These are phyloP conservation scores for Brettanomyces sp. DNA, from an alignment of 805 yeast species.

Conservation along the genomic window DNA sequence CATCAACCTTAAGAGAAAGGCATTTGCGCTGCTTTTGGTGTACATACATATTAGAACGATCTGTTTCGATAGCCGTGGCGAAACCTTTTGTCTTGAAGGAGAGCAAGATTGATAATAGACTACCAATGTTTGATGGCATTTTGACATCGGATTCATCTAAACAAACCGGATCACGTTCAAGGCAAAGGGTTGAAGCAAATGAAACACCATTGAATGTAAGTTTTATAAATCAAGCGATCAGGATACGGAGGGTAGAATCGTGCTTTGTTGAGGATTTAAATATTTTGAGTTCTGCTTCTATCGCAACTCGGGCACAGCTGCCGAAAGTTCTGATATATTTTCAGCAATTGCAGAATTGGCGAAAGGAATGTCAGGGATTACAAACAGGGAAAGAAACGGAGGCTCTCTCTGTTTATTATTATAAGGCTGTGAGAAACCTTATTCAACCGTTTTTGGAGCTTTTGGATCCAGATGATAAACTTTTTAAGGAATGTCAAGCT, in stretches of 20 bases:
- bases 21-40: constrained; percentile 57
- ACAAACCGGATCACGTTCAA: background rate
- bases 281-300: constrained; percentile 23
- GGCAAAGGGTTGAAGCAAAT: too few species aligned
- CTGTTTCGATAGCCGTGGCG: constrained; percentile 54
- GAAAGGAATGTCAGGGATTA: constrained; percentile 40
- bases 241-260: constrained; percentile 50
- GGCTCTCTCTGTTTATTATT: constrained; percentile 49
- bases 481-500: constrained; percentile 59
- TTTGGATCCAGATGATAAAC: constrained; percentile 48
- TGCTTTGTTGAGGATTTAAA: constrained; percentile 45
- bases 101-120: constrained; percentile 33
- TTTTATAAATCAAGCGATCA: constrained; percentile 49
- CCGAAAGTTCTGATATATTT: constrained; percentile 43
- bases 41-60: constrained; percentile 50
- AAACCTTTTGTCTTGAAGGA: constrained; percentile 48
- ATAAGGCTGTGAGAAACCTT: constrained; percentile 48
- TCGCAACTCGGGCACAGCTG: constrained; percentile 30
- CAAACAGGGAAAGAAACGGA: constrained; percentile 45
- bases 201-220: constrained; percentile 13
- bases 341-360: constrained; percentile 49
- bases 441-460: constrained; percentile 59
- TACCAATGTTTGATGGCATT: constrained; percentile 43
- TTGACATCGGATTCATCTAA: constrained; percentile 29
- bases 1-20: constrained; percentile 22